These are phyloP conservation scores for Yamadazyma takamatsuzukensis DNA, from an alignment of 805 yeast genomes.

Conservation along the genomic window DNA sequence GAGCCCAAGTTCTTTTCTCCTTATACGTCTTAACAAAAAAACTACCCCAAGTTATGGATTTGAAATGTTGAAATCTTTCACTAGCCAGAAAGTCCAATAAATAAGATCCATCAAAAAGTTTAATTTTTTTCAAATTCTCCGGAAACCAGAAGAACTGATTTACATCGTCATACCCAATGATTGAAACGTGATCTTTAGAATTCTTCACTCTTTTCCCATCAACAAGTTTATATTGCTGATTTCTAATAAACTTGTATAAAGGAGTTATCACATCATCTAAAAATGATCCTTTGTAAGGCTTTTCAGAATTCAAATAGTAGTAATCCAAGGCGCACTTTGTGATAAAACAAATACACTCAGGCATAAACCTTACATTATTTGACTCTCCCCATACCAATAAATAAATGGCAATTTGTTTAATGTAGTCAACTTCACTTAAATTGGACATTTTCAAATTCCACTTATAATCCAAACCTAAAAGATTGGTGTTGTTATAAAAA, in stretches of 20 bases:
- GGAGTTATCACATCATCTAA: slow-evolving; percentile 44
- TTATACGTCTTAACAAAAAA: slow-evolving; percentile 44
- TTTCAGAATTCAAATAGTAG: slow-evolving; percentile 8
- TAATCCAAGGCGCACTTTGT: slow-evolving; percentile 25
- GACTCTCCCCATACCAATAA: slow-evolving; percentile 76
- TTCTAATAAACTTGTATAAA: slow-evolving; percentile 54
- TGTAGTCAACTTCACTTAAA: slow-evolving; percentile 53
- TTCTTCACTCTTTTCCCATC: slow-evolving; percentile 55
- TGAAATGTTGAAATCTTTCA: slow-evolving; percentile 28
- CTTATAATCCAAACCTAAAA: slow-evolving; percentile 33
- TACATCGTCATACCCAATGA: slow-evolving; percentile 56
- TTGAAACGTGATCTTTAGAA: slow-evolving; percentile 64
- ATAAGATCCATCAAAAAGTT: slow-evolving; percentile 27
- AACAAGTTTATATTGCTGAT: slow-evolving; percentile 58
- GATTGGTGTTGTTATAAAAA: slow-evolving; percentile 10
- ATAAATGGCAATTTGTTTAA: slow-evolving; percentile 61
- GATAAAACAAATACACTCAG: slow-evolving; percentile 37
- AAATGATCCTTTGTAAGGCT: slow-evolving; percentile 17
- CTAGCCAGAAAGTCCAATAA: slow-evolving; percentile 25
- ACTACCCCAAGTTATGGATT: slow-evolving; percentile 37
- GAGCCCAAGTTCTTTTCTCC: slow-evolving; percentile 50
- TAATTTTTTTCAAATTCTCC: slow-evolving; percentile 29
- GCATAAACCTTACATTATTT: slow-evolving; percentile 54
- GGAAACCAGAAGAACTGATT: slow-evolving; percentile 51
- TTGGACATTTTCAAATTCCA: slow-evolving; percentile 68